Evolutionary conservation across 2,329 filamentous ascomycete species (phyloP).

Genomic region (Grosmannia serpens): DNA sequence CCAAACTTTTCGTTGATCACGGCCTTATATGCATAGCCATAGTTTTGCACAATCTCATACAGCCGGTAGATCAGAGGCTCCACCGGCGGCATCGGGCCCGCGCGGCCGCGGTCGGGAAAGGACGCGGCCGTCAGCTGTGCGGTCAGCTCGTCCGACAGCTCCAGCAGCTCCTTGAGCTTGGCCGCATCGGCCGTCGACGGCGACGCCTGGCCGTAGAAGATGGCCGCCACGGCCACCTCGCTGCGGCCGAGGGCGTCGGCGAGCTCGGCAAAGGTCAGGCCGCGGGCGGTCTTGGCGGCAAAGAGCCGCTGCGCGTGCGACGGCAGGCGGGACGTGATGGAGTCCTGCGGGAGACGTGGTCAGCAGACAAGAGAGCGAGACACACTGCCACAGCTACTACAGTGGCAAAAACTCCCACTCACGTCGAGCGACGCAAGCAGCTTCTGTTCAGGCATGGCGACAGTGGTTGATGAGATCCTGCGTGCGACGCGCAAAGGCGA

Average conservation of each 20-base stretch:
- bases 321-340: slow-evolving; percentile 58
- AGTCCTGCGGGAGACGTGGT: slow-evolving; percentile 33
- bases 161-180: slow-evolving; percentile 46
- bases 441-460: slow-evolving; percentile 15
- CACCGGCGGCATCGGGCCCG: slow-evolving; percentile 71
- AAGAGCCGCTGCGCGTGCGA: slow-evolving; percentile 63
- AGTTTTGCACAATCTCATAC: slow-evolving; percentile 94
- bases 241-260: slow-evolving; percentile 61
- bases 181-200: slow-evolving; percentile 39
- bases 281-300: slow-evolving; percentile 63
- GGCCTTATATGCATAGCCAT: slow-evolving; percentile 92
- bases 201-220: slow-evolving; percentile 70
- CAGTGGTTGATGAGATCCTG: neutral
- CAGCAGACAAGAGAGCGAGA: neutral
- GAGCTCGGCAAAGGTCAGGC: slow-evolving; percentile 70
- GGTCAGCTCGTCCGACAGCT: slow-evolving; percentile 41
- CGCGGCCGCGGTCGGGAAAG: slow-evolving; percentile 70
- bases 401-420: neutral
- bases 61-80: slow-evolving; percentile 83
- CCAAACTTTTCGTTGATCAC: slow-evolving; percentile 92
- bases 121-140: slow-evolving; percentile 35
- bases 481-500: neutral
- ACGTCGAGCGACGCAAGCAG: slow-evolving; percentile 27
- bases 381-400: slow-evolving; percentile 11
- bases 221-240: slow-evolving; percentile 73